These are phyloP conservation scores for Vigna mungo DNA, from an alignment of 306 rosid genomes.

Conservation along the genomic window DNA sequence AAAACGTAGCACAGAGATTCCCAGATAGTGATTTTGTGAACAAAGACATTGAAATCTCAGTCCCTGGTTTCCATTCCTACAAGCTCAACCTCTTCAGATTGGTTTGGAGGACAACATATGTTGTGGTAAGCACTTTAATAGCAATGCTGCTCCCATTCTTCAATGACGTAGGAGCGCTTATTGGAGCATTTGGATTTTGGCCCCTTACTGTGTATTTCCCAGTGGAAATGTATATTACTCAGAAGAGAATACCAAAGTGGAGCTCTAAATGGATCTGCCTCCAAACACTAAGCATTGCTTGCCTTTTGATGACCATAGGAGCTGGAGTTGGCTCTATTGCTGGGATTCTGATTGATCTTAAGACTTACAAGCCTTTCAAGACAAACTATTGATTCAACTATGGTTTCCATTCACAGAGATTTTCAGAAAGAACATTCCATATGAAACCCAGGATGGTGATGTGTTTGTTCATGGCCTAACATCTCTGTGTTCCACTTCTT, in stretches of 20 bases:
- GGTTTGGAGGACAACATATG: slow-evolving; percentile 74
- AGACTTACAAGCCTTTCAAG: slow-evolving; percentile 63
- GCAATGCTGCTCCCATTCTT: slow-evolving; percentile 84
- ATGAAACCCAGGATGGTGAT: slow-evolving; percentile 5
- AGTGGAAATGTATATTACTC: slow-evolving; percentile 77
- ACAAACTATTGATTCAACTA: slow-evolving; percentile 45
- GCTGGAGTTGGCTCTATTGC: slow-evolving; percentile 80
- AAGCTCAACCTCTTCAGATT: slow-evolving; percentile 67
- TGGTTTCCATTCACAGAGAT: slow-evolving; percentile 17
- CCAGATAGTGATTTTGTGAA: slow-evolving; percentile 60
- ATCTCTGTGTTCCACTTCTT: not conserved
- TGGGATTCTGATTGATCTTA: slow-evolving; percentile 60
- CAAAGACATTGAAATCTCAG: slow-evolving; percentile 47
- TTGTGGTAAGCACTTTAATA: slow-evolving; percentile 55
- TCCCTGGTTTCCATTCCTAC: slow-evolving; percentile 45
- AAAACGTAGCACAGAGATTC: slow-evolving; percentile 40
- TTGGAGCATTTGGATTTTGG: slow-evolving; percentile 89
- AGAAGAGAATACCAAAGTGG: slow-evolving; percentile 73
- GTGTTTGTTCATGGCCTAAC: not conserved
- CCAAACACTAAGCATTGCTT: slow-evolving; percentile 62
- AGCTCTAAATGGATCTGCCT: slow-evolving; percentile 73
- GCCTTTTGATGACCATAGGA: slow-evolving; percentile 64
- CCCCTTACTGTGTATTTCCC: slow-evolving; percentile 81
- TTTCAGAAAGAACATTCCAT: not conserved
- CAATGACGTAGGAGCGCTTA: slow-evolving; percentile 72